Evolutionary conservation across 257 asterid genomes (phyloP), one percentile per base, ranked within the genome.

Genomic region (Solanum chaucha): DNA sequence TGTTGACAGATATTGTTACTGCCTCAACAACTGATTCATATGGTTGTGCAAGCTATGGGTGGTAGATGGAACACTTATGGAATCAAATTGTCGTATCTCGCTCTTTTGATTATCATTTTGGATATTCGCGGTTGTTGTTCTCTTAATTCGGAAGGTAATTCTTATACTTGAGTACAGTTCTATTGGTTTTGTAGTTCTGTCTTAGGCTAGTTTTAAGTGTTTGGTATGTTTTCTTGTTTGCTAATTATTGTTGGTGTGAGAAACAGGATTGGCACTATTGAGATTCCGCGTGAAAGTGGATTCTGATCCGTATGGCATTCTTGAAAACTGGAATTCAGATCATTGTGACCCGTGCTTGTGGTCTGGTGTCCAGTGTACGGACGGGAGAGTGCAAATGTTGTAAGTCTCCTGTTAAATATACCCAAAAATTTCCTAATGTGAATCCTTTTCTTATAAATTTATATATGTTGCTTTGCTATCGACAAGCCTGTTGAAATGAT

Each of bases 281-380:
- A 92, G 87, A 83, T 94, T 97, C 86, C 95, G 93, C n/a, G 88
- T 88, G 44, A 93, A 85, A 90, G 93, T 97, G 86, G 91, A 88
- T 28, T 88, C 85, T 68, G 98, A 97, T 86, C 98, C 98, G 3
- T 91, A 84, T 85, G 92, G 94, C 30, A 93, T 91, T 88, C 90
- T 97, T 87, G 92, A 90, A 28, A 88, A 93, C 90, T 97, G 99
- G 99, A 91, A 92, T 87, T 88, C 92, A 15, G 83, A 88, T 87
- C 96, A 94, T 67, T 87, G 87, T 87, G 92, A 92, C 85, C 98
- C 98, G 7, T 97, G 99, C 90, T 68, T 85, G 89, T 97, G 99
- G 99, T 90, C 91, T 2, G 99, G 99, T 68, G 89, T 97, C 61
- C 92, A 89, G 70, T 97, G 99, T 85, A 89, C 86, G 64, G 95